Base-by-base conservation (phyloP, 2,329 filamentous ascomycete species). In the Bertia moriformis region DNA sequence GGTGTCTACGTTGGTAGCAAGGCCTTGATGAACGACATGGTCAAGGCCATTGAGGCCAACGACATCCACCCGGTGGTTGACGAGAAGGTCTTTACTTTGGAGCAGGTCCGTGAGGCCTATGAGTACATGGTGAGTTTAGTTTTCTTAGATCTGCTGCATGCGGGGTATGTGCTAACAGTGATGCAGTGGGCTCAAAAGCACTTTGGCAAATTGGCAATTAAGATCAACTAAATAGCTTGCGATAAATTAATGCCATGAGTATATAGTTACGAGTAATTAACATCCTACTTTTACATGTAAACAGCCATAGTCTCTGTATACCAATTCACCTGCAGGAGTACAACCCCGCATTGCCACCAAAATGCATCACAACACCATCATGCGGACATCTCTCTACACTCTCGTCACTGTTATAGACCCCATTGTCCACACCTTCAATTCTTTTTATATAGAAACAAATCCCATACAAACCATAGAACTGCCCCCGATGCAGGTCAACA, bases 131-230 rank as follows among this genome's bases (percentile, higher is more conserved):
- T 60, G 42, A 46, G 56, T 47, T n/a, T 29, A 10, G 19, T 19
- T 38, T 10, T 18, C 29, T 17, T 2, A 14, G 18, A 1, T n/a
- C 7, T 35, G n/a, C 5, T 22, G 38, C 20, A 36, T 44, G 15
- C 46, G 37, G 12, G 3, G 5, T 15, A 13, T 29, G 3, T 29
- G 35, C 30, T 44, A 36, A 39, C 41, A 38, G 42, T 19, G 14
- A 40, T 37, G 37, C 20, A 61, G 59, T 61, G 62, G 63, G 61
- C 54, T 18, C 58, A 70, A 50, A 66, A 65, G 45, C 70, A 76
- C 48, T 62, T 73, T 40, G 70, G 71, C 38, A 75, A 76, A 53
- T 46, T 75, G 33, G 56, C 55, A 2, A 66, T 75, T 45, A 63
- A 64, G 49, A 59, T 69, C 33, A 50, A 54, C 38, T 60, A 50